Evolutionary conservation across 345 rosid species (phyloP).

Genomic region (Camelina laxa): DNA sequence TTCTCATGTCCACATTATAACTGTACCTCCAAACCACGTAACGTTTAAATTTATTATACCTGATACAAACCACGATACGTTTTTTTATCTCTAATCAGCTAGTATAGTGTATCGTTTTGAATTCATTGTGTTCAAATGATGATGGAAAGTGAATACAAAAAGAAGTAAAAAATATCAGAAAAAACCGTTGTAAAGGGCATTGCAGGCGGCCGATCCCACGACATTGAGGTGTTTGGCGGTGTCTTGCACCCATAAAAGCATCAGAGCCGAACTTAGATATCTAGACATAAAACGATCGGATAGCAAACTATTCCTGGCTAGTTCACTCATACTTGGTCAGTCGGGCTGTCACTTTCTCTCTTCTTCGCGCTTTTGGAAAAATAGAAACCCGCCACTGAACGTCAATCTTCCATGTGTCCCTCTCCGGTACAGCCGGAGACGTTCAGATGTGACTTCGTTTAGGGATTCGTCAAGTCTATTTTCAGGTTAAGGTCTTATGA

Average conservation of each 20-base stretch:
- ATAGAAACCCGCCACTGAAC: slow-evolving; percentile 26
- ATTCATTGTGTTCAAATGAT: too few relatives aligned
- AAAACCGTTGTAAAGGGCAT: too few relatives aligned
- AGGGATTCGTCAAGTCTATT: not conserved
- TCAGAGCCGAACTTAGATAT: not conserved
- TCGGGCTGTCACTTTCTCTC: not conserved
- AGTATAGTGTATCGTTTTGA: too few relatives aligned
- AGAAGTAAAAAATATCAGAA: too few relatives aligned
- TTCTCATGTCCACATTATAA: not conserved
- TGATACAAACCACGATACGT: too few relatives aligned
- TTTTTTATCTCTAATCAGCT: too few relatives aligned
- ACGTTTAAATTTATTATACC: too few relatives aligned
- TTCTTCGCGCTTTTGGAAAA: slow-evolving; percentile 6
- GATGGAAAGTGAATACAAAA: too few relatives aligned
- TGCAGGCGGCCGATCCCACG: too few relatives aligned
- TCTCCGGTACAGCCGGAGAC: not conserved
- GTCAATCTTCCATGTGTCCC: slow-evolving; percentile 12
- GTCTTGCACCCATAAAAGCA: not conserved
- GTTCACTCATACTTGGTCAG: not conserved
- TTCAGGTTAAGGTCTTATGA: not conserved
- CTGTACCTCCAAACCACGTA: too few relatives aligned
- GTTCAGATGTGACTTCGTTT: not conserved
- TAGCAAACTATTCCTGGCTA: not conserved
- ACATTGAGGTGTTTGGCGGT: too few relatives aligned
- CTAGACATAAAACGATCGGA: not conserved